Evolutionary conservation across 305 asterid species (phyloP).

Genomic region (Solanum hybrid): DNA sequence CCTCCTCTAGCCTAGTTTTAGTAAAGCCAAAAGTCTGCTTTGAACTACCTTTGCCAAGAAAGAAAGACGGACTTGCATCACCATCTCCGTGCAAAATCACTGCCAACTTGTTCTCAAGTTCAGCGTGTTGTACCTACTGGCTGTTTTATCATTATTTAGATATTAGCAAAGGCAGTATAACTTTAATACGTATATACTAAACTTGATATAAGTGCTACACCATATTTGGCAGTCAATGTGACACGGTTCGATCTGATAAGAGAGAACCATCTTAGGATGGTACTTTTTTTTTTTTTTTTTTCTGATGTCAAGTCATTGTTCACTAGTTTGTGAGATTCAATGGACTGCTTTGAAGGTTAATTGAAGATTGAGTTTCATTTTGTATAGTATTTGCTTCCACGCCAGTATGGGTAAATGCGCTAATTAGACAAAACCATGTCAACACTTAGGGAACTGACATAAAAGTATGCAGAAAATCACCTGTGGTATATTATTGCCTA

Average conservation of each 20-base stretch:
- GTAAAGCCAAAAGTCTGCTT: background rate
- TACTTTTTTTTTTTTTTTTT: background rate
- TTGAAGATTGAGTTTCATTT: background rate
- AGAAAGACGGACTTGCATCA: background rate
- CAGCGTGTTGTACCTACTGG: background rate
- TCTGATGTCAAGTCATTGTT: background rate
- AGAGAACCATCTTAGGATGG: background rate
- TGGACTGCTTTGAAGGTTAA: background rate
- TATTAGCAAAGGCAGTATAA: background rate
- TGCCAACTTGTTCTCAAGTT: background rate
- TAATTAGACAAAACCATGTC: background rate
- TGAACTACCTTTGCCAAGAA: background rate
- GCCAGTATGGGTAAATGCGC: background rate
- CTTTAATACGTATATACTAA: background rate
- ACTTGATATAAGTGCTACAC: background rate
- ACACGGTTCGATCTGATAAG: background rate
- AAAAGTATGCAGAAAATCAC: background rate
- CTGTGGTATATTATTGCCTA: background rate
- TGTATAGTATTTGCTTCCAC: background rate
- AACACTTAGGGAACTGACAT: background rate
- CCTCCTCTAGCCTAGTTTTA: background rate
- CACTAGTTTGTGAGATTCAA: background rate
- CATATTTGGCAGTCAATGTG: background rate
- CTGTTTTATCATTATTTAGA: background rate
- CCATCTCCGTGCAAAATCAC: background rate